A percentile compares a stretch with the other conserved stretches of the same genome.
These are phyloP conservation scores for Colletotrichum spaethianum DNA, from an alignment of 2,329 filamentous ascomycete genomes.

Conservation along the genomic window DNA sequence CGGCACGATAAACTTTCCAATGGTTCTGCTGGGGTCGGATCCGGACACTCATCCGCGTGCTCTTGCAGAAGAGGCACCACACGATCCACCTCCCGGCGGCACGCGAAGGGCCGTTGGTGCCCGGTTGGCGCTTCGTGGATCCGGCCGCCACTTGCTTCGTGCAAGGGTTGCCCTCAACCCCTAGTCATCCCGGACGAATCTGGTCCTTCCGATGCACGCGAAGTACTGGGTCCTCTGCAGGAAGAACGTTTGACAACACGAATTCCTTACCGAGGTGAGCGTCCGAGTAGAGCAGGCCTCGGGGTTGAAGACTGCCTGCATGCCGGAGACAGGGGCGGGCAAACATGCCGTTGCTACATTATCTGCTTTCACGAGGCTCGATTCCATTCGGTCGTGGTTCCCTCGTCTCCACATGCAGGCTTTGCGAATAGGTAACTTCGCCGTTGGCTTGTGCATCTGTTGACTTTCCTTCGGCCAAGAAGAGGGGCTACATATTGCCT, in stretches of 20 bases:
- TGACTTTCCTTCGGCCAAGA: not conserved
- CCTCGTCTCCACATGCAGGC: not conserved
- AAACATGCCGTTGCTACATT: not conserved
- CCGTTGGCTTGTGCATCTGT: not conserved
- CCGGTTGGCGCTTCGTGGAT: not conserved
- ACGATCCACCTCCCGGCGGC: slow-evolving; percentile 1
- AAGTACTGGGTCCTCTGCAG: not conserved
- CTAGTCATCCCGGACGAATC: not conserved
- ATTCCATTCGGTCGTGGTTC: not conserved
- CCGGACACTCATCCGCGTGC: not conserved
- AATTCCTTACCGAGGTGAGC: not conserved
- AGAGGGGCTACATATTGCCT: not conserved
- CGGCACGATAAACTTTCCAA: not conserved
- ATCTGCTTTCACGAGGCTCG: not conserved
- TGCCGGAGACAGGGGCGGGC: not conserved
- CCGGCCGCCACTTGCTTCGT: not conserved
- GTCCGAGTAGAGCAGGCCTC: not conserved
- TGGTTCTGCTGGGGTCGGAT: not conserved
- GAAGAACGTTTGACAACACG: not conserved
- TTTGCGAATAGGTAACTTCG: not conserved
- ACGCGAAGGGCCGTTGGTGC: not conserved
- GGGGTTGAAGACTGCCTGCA: not conserved
- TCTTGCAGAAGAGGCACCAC: not conserved
- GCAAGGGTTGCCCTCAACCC: not conserved
- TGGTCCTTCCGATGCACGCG: not conserved